Percentiles rank a stretch among this genome's conserved stretches.
phyloP scores from a whole-genome alignment of 2,329 filamentous ascomycete genomes.

The Ascochyta koolunga region DNA sequence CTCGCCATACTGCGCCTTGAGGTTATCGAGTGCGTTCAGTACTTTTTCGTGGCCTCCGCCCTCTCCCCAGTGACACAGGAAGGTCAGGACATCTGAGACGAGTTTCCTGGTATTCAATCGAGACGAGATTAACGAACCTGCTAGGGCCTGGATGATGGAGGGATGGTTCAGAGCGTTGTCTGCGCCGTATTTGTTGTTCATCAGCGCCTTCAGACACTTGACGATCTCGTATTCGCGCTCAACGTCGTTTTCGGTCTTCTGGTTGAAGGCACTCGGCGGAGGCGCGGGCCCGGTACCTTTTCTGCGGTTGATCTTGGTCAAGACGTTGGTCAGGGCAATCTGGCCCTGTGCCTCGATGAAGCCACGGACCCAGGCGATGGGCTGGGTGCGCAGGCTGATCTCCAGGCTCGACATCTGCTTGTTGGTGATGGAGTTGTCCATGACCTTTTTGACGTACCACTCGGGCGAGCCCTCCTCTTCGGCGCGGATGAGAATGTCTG shows the following conservation, averaged over 20 bases:
- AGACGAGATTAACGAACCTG: constrained; percentile 84
- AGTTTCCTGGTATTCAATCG: constrained; percentile 91
- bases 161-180: constrained; percentile 92
- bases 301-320: constrained; percentile 91
- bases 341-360: constrained; percentile 98
- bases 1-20: constrained; percentile 86
- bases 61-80: constrained; percentile 91
- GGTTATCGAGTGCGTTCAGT: constrained; percentile 87
- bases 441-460: constrained; percentile 96
- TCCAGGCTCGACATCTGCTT: constrained; percentile 93
- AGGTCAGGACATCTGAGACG: constrained; percentile 94
- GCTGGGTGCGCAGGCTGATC: constrained; percentile 93
- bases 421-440: constrained; percentile 91
- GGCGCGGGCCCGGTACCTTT: constrained; percentile 75
- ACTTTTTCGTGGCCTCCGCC: constrained; percentile 92
- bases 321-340: constrained; percentile 90
- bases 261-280: constrained; percentile 58
- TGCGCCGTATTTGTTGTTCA: constrained; percentile 99
- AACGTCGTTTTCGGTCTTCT: constrained; percentile 73
- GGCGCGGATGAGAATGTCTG: constrained; percentile 72
- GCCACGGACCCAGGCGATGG: constrained; percentile 93
- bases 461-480: constrained; percentile 96
- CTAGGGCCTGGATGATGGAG: constrained; percentile 86
- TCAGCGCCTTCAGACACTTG: constrained; percentile 94
- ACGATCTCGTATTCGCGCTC: constrained; percentile 96